These are phyloP conservation scores for Sugiyamaella marilandica DNA, from an alignment of 805 yeast species.

Conservation along the genomic window DNA sequence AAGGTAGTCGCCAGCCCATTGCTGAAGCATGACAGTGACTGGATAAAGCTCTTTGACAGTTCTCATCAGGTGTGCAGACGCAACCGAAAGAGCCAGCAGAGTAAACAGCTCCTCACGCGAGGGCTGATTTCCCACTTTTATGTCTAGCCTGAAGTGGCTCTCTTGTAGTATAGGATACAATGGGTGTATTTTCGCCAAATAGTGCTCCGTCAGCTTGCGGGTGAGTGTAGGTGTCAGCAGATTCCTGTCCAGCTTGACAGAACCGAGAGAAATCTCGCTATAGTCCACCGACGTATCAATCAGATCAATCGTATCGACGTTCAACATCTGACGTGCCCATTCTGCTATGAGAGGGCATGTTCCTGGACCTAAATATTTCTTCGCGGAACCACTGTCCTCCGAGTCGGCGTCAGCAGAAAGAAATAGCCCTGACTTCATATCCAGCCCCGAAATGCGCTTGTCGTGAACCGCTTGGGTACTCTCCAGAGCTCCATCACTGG, in stretches of 20 bases:
- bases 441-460: background rate
- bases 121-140: background rate
- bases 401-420: background rate
- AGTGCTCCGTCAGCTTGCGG: background rate
- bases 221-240: background rate
- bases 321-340: background rate
- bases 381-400: background rate
- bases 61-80: background rate
- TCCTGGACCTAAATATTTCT: background rate
- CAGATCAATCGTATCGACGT: background rate
- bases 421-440: background rate
- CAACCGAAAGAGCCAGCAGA: background rate
- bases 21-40: background rate
- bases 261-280: background rate
- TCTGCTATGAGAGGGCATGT: background rate
- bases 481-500: background rate
- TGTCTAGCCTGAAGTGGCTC: background rate
- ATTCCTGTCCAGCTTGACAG: constrained; percentile 1
- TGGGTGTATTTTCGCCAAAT: background rate
- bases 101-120: background rate
- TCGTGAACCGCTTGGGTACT: background rate
- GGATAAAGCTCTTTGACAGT: background rate
- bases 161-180: background rate
- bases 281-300: background rate
- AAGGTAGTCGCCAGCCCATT: background rate